Conservation (phyloP, 768 basidiomycete genomes). For the Lactifluus pinguis region DNA sequence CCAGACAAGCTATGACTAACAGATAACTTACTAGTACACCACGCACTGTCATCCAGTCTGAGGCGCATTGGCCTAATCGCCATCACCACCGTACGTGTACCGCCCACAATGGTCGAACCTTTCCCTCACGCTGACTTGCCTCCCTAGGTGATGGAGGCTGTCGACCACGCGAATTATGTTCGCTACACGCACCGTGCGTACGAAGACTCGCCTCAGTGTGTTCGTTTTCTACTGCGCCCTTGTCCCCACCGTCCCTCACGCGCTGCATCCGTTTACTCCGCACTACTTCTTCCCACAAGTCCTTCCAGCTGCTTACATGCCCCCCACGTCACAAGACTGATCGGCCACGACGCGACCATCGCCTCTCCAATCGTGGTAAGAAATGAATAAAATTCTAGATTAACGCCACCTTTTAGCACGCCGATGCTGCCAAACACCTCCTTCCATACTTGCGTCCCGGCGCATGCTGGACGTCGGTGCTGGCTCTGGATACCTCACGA, state of each 20-base stretch:
- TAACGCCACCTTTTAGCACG: conserved; percentile 44
- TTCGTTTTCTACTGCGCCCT: background rate
- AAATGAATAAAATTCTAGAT: background rate
- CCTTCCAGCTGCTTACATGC: no score
- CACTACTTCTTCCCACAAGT: no score
- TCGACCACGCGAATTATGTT: conserved; percentile 41
- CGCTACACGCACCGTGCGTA: conserved; percentile 32
- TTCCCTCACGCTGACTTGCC: background rate
- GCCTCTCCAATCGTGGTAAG: conserved; percentile 67
- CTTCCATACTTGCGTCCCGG: conserved; percentile 66
- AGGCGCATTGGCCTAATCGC: conserved; percentile 41
- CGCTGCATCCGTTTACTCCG: no score
- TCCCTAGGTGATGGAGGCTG: conserved; percentile 36
- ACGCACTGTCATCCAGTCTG: conserved; percentile 68
- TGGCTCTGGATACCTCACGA: conserved; percentile 81
- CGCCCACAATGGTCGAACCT: no score
- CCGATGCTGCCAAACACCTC: conserved; percentile 74
- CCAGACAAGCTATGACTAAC: no score
- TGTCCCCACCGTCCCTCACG: no score
- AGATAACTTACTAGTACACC: no score
- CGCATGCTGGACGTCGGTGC: conserved; percentile 78
- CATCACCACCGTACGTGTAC: conserved; percentile 43
- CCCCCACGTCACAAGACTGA: conserved; percentile 29
- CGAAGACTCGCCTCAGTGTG: conserved; percentile 41
- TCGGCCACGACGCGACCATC: conserved; percentile 85